phyloP scores from a whole-genome alignment of 345 rosid genomes.

The Aurinia saxatilis region DNA sequence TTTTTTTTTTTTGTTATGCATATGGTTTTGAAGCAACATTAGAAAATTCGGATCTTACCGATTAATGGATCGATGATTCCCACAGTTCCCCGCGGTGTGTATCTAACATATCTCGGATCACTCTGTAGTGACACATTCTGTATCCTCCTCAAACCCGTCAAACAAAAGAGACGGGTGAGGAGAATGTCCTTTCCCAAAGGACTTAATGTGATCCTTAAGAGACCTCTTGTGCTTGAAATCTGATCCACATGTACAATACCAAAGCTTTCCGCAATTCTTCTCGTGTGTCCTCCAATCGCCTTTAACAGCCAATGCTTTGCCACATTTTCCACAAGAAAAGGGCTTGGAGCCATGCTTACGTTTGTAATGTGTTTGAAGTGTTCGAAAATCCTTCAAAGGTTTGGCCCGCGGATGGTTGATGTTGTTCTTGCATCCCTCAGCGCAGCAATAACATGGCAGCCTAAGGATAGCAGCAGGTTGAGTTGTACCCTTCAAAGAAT shows the following conservation, averaged over 20 bases:
- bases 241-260: slow-evolving; percentile 95
- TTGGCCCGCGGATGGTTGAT: slow-evolving; percentile 86
- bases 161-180: slow-evolving; percentile 30
- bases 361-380: slow-evolving; percentile 98
- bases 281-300: slow-evolving; percentile 99
- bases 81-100: neutral
- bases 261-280: slow-evolving; percentile 94
- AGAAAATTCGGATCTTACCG: slow-evolving; percentile 26
- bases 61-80: neutral
- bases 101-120: slow-evolving; percentile 3
- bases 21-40: slow-evolving; percentile 19
- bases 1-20: neutral
- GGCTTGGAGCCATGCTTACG: slow-evolving; percentile 95
- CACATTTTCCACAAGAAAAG: slow-evolving; percentile 84
- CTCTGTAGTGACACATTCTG: slow-evolving; percentile 28
- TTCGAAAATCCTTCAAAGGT: slow-evolving; percentile 87
- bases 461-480: slow-evolving; percentile 91
- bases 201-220: slow-evolving; percentile 81
- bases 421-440: slow-evolving; percentile 91
- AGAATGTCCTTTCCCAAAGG: slow-evolving; percentile 79
- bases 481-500: slow-evolving; percentile 69
- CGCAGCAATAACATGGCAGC: slow-evolving; percentile 93
- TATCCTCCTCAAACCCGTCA: slow-evolving; percentile 26
- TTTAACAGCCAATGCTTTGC: slow-evolving; percentile 83
- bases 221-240: slow-evolving; percentile 97